A percentile compares a stretch with the other conserved stretches of the same genome.
phyloP scores from a whole-genome alignment of 768 basidiomycete species.

The Rhodotorula kratochvilovae region DNA sequence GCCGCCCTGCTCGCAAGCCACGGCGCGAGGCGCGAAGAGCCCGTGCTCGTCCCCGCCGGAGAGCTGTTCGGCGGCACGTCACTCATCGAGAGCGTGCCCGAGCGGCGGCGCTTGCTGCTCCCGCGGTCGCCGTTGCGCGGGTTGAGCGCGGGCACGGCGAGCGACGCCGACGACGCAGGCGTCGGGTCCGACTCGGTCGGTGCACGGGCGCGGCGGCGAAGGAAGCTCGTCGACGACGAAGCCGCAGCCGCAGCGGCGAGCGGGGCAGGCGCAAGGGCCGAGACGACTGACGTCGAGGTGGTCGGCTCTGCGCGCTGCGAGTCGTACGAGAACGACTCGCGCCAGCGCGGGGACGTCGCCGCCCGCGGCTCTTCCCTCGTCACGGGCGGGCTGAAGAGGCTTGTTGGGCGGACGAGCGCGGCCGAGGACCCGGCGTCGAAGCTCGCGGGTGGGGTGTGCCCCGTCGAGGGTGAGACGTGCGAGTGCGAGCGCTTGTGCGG shows the following conservation, averaged over 20 bases:
- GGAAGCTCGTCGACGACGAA: not conserved
- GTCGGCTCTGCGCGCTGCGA: not conserved
- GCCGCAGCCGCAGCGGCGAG: not conserved
- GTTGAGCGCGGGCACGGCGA: fast-evolving
- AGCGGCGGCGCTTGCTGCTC: constrained; percentile 6
- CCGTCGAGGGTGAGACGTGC: not conserved
- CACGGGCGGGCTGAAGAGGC: not conserved
- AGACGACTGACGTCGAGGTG: not conserved
- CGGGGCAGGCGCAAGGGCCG: not conserved
- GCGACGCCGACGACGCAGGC: not conserved
- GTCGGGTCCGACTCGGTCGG: not conserved
- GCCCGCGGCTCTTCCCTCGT: not conserved
- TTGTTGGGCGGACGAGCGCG: not conserved
- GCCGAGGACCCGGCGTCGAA: not conserved
- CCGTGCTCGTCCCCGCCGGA: too few relatives aligned
- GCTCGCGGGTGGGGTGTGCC: not conserved
- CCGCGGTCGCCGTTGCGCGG: not conserved
- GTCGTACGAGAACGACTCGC: constrained; percentile 2
- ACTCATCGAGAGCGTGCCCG: not conserved
- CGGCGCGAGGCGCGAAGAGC: too few relatives aligned
- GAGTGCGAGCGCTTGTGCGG: not conserved
- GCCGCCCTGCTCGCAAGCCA: not conserved
- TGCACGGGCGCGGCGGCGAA: not conserved
- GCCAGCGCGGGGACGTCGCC: not conserved
- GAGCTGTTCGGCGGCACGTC: too few relatives aligned